Evolutionary conservation across 371 early-diverging fungal species (phyloP).

Genomic region (Mucor racemosus): DNA sequence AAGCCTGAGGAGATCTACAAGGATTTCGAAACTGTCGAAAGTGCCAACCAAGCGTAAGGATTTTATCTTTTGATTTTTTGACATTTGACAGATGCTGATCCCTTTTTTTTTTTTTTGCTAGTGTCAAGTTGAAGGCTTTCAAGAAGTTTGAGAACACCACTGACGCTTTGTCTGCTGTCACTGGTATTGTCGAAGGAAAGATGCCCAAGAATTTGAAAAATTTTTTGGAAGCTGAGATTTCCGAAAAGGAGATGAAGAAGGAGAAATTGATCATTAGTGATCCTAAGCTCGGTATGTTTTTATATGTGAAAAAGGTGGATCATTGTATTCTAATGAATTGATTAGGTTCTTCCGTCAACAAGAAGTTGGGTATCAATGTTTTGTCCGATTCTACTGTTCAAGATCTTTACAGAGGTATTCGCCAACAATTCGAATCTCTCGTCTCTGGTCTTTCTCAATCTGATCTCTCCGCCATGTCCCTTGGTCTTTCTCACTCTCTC

Average conservation of each 20-base stretch:
- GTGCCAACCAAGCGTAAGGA: conserved; percentile 80
- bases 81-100: background rate
- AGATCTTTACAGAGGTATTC: conserved; percentile 95
- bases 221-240: conserved; percentile 84
- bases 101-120: conserved; percentile 25
- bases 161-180: conserved; percentile 93
- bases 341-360: conserved; percentile 82
- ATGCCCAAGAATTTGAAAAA: conserved; percentile 90
- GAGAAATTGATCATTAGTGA: conserved; percentile 93
- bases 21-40: conserved; percentile 78
- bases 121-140: conserved; percentile 93
- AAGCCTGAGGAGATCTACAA: conserved; percentile 78
- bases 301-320: too few relatives aligned
- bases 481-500: conserved; percentile 81
- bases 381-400: conserved; percentile 83
- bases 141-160: conserved; percentile 97
- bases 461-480: conserved; percentile 88
- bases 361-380: conserved; percentile 92
- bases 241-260: conserved; percentile 85
- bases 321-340: background rate
- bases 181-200: conserved; percentile 95
- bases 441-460: conserved; percentile 70
- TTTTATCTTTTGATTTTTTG: conserved; percentile 17
- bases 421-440: conserved; percentile 77
- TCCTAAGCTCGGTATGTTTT: conserved; percentile 85